Evolutionary conservation across 345 rosid species (phyloP), one percentile per base, ranked within the genome.

Genomic region (Citrus medica): DNA sequence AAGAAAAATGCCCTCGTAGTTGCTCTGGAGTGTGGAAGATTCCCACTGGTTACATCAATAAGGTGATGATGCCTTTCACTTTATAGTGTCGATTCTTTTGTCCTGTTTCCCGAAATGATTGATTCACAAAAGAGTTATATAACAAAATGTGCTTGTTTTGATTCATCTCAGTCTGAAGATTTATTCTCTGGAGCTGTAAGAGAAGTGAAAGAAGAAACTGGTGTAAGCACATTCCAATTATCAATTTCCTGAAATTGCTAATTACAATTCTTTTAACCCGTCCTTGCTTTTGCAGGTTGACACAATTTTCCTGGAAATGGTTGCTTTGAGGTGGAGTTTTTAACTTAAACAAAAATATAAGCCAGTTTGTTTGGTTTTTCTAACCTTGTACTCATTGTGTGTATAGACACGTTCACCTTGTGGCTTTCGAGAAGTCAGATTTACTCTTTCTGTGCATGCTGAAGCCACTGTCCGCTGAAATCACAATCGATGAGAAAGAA

Each of bases 161-260:
- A 33, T 25, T 71, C n/a, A 21, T 59, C 21, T 25, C 81, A 90
- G 89, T 83, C 86, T 32, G 91, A 88, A 81, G 93, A 90, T 56
- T 38, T 88, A 46, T 90, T 84, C 61, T 77, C 83, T 24, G 90
- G 89, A 67, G 90, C 82, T 48, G 59, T 82, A 55, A 87, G 91
- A 83, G 93, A 88, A 82, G 91, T 88, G 33, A 85, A 83, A 82
- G 90, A 90, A 83, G 92, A 90, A 77, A 90, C 89, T 1, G 90
- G 89, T 24, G 91, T 88, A 78, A 87, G 87, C 10, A 74, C 1
- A 3, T 10, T 6, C 25, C 9, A 0, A 5, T 14, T 32, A 56
- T 38, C 13, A 17, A 25, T 35, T 16, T 3, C 0, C 21, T 51
- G 17, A 51, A 51, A 51, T 51, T 51, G 56, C 7, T 42, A 42